Percentiles rank a stretch among this genome's conserved stretches.
Evolutionary conservation across 768 basidiomycete species (phyloP).

Genomic region (Russula vinacea): DNA sequence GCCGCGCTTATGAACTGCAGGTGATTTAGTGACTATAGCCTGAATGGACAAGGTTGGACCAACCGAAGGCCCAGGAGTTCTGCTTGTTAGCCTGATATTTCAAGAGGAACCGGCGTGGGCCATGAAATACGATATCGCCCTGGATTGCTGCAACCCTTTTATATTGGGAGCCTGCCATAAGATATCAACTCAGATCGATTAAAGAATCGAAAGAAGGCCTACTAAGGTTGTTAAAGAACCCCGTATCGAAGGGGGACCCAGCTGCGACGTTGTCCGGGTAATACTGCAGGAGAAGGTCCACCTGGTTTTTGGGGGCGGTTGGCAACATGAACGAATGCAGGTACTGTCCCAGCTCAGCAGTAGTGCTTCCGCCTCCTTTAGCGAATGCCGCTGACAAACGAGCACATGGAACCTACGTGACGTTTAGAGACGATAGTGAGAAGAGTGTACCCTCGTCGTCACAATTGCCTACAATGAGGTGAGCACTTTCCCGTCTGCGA

Average conservation of each 20-base stretch:
- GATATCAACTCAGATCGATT: neutral
- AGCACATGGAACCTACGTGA: constrained; percentile 16
- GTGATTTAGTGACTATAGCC: neutral
- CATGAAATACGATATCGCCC: constrained; percentile 25
- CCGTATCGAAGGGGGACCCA: constrained; percentile 33
- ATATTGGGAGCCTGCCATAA: constrained; percentile 23
- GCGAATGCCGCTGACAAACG: neutral
- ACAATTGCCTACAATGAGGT: constrained; percentile 17
- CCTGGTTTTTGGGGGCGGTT: neutral
- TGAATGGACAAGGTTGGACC: neutral
- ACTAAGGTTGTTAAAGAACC: constrained; percentile 5
- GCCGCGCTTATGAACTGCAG: constrained; percentile 19
- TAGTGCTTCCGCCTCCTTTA: constrained; percentile 9
- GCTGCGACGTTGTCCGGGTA: constrained; percentile 31
- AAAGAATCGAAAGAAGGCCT: neutral
- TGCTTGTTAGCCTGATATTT: constrained; percentile 15
- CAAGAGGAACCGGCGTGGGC: constrained; percentile 22
- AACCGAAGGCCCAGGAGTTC: constrained; percentile 20
- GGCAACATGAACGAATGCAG: constrained; percentile 21
- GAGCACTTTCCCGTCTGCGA: neutral
- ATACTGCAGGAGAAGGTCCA: constrained; percentile 17
- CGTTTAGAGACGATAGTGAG: constrained; percentile 20
- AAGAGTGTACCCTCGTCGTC: constrained; percentile 29
- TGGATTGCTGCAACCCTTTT: constrained; percentile 31
- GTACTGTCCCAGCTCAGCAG: neutral